Percentiles rank a stretch among this genome's conserved stretches.
Conservation (phyloP, 495 filamentous ascomycete species). For the Neurospora terricola region DNA sequence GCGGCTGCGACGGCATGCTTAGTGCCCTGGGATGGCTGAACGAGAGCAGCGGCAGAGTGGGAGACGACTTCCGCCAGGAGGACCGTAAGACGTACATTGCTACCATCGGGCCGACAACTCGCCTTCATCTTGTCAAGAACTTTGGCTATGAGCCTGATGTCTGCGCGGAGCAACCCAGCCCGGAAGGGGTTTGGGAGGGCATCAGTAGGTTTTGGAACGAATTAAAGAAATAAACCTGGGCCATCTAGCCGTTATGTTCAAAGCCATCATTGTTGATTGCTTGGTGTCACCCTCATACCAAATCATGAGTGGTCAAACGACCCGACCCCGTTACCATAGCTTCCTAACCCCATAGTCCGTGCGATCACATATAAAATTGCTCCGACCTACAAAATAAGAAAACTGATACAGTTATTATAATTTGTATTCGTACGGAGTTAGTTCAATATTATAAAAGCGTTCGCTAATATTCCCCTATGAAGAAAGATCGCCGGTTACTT, state of each 20-base stretch:
- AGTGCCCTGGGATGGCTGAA: constrained; percentile 50
- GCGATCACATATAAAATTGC: too few relatives aligned
- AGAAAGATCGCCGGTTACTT: too few relatives aligned
- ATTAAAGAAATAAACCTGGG: background rate
- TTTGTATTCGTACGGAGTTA: too few relatives aligned
- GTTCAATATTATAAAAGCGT: too few relatives aligned
- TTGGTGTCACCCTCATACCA: background rate
- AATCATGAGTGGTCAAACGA: too few relatives aligned
- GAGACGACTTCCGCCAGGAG: background rate
- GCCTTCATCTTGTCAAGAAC: constrained; percentile 54
- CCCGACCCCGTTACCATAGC: too few relatives aligned
- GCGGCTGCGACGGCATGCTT: constrained; percentile 76
- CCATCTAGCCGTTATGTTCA: background rate
- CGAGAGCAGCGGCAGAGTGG: constrained; percentile 32
- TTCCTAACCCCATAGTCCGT: too few relatives aligned
- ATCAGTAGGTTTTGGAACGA: constrained; percentile 42
- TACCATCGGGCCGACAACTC: constrained; percentile 91
- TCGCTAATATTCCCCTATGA: too few relatives aligned
- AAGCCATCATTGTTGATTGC: background rate
- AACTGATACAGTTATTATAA: too few relatives aligned
- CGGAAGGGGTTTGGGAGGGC: constrained; percentile 66
- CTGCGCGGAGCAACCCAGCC: constrained; percentile 70
- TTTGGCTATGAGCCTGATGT: constrained; percentile 73
- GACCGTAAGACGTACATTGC: constrained; percentile 49
- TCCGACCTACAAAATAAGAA: too few relatives aligned